phyloP scores from a whole-genome alignment of 495 filamentous ascomycete genomes.

The Hypomontagnella submonticulosa region DNA sequence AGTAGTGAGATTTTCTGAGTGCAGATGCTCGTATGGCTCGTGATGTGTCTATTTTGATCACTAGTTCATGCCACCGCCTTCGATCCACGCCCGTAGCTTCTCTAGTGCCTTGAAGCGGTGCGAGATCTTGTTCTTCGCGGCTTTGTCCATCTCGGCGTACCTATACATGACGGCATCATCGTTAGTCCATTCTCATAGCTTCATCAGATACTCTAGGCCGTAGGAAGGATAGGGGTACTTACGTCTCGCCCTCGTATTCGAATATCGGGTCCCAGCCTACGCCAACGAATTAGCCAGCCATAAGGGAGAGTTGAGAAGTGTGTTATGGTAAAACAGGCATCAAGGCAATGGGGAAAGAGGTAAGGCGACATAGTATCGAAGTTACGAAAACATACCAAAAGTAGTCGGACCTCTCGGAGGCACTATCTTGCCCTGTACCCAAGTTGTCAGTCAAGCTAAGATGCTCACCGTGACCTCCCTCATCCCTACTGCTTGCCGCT shows the following conservation, averaged over 20 bases:
- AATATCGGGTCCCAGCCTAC: conserved; percentile 96
- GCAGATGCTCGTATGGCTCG: no score
- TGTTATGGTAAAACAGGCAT: background rate
- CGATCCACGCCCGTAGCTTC: conserved; percentile 87
- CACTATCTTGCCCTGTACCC: conserved; percentile 74
- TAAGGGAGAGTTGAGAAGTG: conserved; percentile 23
- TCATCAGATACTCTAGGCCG: background rate
- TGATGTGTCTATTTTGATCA: conserved; percentile 1
- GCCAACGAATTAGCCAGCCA: conserved; percentile 6
- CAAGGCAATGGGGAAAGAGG: no score
- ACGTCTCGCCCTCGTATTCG: conserved; percentile 93
- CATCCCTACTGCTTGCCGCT: background rate
- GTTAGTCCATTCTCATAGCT: conserved; percentile 7
- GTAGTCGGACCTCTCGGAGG: conserved; percentile 75
- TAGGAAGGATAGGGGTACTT: conserved; percentile 45
- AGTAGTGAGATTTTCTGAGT: no score
- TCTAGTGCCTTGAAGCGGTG: conserved; percentile 87
- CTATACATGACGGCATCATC: conserved; percentile 43
- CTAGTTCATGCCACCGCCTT: conserved; percentile 55
- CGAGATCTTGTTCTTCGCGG: conserved; percentile 90
- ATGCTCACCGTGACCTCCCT: background rate
- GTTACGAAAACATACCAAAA: conserved; percentile 72
- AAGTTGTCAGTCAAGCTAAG: conserved; percentile 33
- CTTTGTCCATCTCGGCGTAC: conserved; percentile 95
- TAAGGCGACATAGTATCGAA: no score